Evolutionary conservation across 768 basidiomycete species (phyloP), one percentile per base, ranked within the genome.

Genomic region (Collybia nuda): DNA sequence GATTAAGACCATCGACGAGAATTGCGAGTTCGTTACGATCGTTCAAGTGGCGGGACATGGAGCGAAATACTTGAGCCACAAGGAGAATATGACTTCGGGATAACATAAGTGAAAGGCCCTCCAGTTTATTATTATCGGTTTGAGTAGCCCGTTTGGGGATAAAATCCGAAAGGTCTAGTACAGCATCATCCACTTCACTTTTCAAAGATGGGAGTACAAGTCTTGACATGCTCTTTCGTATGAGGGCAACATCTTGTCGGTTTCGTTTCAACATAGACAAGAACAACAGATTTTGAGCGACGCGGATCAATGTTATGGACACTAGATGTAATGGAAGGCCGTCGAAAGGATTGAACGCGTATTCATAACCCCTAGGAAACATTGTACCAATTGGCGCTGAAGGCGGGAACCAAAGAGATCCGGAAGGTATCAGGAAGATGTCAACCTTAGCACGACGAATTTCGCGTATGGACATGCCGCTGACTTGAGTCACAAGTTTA

Each of bases 401-500:
- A 0, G 79, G 61, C 0, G 78, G 61, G 56, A 88, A 89, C 86
- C 87, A 90, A 6, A 90, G 66, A 0, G 83, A 74, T 1, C 86
- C 86, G 1, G 86, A 80, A 0, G 89, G 88, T 22, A 89, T 74
- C 36, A 90, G 67, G 53, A 88, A 78, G 23, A 70, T 61, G 45
- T 92, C 89, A 11, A 88, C 67, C 59, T 90, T 91, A 11, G 86
- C 81, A 42, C 85, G 80, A 21, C 84, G 79, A 47, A 92, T 75
- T 52, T 89, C 88, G 19, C 85, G 79, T 38, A 86, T 75, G 3
- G 85, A 82, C 72, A 91, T 75, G 11, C 83, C 84, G 58, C 80
- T 82, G 56, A 92, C 87, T 63, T 88, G 85, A 3, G 73, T 67
- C 5, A 75, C 77, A 6, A 90, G 64, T 28, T 74, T 75, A 3